Percentiles rank a stretch among this genome's conserved stretches.
Conservation (phyloP, 139 green algal genomes). For the Dunaliella sp. region DNA sequence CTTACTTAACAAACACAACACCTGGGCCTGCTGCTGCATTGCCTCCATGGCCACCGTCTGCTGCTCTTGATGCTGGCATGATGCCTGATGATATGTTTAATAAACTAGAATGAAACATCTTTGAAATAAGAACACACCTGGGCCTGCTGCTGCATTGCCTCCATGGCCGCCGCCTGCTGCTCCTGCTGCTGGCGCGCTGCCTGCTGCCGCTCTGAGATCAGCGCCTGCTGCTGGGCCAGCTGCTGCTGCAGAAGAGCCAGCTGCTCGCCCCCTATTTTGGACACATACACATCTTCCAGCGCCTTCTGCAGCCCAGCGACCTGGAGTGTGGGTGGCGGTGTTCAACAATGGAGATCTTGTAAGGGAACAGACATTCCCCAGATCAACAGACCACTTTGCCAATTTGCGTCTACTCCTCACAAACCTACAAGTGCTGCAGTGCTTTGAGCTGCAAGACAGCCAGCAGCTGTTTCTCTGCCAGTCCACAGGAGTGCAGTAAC, state of each 20-base stretch:
- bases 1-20: not conserved
- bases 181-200: not conserved
- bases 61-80: too few relatives aligned
- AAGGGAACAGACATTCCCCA: too few relatives aligned
- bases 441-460: too few relatives aligned
- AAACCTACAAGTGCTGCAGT: too few relatives aligned
- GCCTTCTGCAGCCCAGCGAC: constrained; percentile 4
- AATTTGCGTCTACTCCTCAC: too few relatives aligned
- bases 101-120: too few relatives aligned
- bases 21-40: not conserved
- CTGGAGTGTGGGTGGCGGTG: not conserved
- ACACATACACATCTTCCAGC: constrained; percentile 10
- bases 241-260: constrained; percentile 4
- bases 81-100: too few relatives aligned
- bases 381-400: too few relatives aligned
- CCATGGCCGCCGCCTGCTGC: not conserved
- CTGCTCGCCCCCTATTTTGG: not conserved
- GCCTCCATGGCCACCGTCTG: not conserved
- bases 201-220: not conserved
- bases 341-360: too few relatives aligned
- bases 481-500: too few relatives aligned
- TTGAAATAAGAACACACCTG: not conserved
- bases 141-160: not conserved
- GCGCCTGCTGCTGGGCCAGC: constrained; percentile 8
- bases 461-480: too few relatives aligned